Evolutionary conservation across 208 protist genomes (phyloP).

Genomic region (Crithidia brevicula): DNA sequence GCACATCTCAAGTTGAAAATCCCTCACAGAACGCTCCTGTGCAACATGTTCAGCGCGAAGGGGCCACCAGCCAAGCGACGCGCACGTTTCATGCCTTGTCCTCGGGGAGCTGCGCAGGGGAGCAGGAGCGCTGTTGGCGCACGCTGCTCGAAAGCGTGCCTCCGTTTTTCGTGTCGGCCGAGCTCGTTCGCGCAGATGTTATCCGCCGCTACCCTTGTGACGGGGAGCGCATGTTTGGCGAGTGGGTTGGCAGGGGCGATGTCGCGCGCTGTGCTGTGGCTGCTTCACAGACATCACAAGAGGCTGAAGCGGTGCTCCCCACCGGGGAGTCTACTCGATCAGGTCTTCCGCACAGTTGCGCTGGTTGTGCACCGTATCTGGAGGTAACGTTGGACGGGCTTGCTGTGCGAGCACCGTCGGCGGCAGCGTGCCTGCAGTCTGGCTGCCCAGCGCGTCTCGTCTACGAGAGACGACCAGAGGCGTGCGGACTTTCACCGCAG

Average conservation of each 20-base stretch:
- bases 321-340: neutral
- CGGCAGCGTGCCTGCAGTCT: conserved; percentile 16
- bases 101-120: too few relatives aligned
- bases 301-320: neutral
- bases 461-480: neutral
- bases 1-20: too few relatives aligned
- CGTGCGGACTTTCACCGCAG: neutral
- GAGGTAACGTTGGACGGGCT: conserved; percentile 7
- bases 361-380: conserved; percentile 6
- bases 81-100: too few relatives aligned
- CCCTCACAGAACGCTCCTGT: too few relatives aligned
- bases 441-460: conserved; percentile 22
- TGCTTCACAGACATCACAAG: neutral
- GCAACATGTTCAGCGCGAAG: too few relatives aligned
- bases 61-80: too few relatives aligned
- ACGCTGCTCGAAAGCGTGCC: conserved; percentile 19
- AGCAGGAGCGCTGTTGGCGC: conserved; percentile 16
- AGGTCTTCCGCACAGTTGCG: too few relatives aligned
- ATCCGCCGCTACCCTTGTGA: neutral
- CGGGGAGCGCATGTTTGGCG: neutral
- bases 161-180: conserved; percentile 13
- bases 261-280: neutral
- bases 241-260: neutral
- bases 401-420: conserved; percentile 12
- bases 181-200: neutral